Evolutionary conservation across 75 land plant genomes (phyloP), one percentile per base, ranked within the genome.

Genomic region (Cryptomeria japonica): DNA sequence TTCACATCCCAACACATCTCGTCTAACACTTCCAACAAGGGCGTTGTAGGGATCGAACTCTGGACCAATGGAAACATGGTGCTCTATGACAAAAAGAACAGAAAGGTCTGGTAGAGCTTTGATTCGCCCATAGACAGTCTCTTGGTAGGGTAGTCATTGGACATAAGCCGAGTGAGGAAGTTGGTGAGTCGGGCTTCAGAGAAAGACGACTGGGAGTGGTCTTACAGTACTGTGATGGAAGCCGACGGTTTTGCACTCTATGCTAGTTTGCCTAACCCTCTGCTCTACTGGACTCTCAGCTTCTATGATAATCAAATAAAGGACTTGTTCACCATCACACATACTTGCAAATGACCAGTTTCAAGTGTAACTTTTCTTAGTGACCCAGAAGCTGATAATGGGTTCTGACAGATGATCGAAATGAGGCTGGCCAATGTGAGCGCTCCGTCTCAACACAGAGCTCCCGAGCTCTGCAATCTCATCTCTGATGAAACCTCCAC

Each of bases 91-190:
- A 32, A 44, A 3, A 83, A 46, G 14, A 89, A 88, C 38, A 80
- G 49, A 47, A 87, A 85, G 32, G 75, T 95, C 12, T 94, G 95
- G 95, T 94, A 94, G 64, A 94, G 94, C 80, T 94, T 93, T 82
- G 94, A 95, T 56, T 85, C 85, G 37, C 92, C 96, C 13, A 89
- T 91, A 28, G 96, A 95, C 89, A 90, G 91, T 11, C 91, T 95
- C 6, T 4, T 95, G 2, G 86, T 88, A 14, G 94, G 93, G 2
- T 94, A 95, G 88, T 82, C 89, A 12, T 83, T 94, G 28, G 42
- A 68, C 15, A 2, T 86, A 3, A 83, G 37, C 34, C 84, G 86
- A 16, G 82, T 78, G 16, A 87, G 32, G 84, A 80, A 73, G 80
- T 87, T 90, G 39, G 86, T 89, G 38, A 87, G 89, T 86, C 90